A percentile compares a stretch with the other conserved stretches of the same genome.
Evolutionary conservation across 208 protist species (phyloP).

Genomic region (Wallacemonas rigidus): DNA sequence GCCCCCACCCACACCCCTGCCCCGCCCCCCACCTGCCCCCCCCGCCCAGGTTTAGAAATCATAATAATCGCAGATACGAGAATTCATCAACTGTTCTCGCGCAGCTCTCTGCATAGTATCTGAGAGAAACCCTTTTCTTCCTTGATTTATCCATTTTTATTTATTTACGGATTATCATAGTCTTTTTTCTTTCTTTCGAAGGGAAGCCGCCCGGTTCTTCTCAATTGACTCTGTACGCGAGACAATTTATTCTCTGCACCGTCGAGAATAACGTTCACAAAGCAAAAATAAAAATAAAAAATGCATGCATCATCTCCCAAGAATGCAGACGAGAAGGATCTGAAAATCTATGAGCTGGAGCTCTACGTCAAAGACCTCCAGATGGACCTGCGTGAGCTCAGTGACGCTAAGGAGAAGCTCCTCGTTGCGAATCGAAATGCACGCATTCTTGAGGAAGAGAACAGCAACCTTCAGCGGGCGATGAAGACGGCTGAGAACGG

Average conservation of each 20-base stretch:
- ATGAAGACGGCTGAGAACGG: conserved; percentile 38
- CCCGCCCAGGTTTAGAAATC: too few relatives aligned
- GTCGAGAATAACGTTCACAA: not conserved
- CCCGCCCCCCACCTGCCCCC: too few relatives aligned
- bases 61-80: too few relatives aligned
- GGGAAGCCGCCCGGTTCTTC: too few relatives aligned
- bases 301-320: conserved; percentile 12
- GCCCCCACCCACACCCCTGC: too few relatives aligned
- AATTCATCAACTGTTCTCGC: too few relatives aligned
- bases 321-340: conserved; percentile 54
- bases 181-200: not conserved
- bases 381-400: conserved; percentile 46
- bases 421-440: conserved; percentile 70
- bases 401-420: conserved; percentile 68
- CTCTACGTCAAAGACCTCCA: conserved; percentile 60
- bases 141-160: too few relatives aligned
- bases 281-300: conserved; percentile 15
- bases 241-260: too few relatives aligned
- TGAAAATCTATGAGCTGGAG: conserved; percentile 75
- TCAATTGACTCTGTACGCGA: too few relatives aligned
- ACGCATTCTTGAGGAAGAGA: conserved; percentile 79
- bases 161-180: not conserved
- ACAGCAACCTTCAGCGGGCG: conserved; percentile 49
- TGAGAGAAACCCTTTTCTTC: too few relatives aligned
- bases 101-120: too few relatives aligned